These are phyloP conservation scores for Ophiobolus disseminans DNA, from an alignment of 2,329 filamentous ascomycete genomes.

Conservation along the genomic window DNA sequence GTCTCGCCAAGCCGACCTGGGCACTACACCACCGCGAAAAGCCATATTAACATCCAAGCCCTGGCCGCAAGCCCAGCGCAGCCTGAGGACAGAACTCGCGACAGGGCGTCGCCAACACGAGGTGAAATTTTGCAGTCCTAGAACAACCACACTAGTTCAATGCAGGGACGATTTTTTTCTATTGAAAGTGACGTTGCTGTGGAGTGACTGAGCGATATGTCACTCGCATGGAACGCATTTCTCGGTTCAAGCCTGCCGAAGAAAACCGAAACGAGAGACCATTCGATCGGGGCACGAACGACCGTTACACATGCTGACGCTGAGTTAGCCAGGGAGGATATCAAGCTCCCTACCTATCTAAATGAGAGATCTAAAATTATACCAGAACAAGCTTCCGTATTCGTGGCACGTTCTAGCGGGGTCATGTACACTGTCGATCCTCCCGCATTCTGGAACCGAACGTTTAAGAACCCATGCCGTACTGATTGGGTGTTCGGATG, in stretches of 20 bases:
- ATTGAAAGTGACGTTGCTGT: not conserved
- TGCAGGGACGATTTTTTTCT: not conserved
- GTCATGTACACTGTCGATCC: constrained; percentile 1
- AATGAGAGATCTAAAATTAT: constrained; percentile 2
- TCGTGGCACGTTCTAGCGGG: not conserved
- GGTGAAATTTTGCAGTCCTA: not conserved
- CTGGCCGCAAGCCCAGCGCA: constrained; percentile 1
- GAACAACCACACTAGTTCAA: not conserved
- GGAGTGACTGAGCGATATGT: not conserved
- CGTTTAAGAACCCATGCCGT: not conserved
- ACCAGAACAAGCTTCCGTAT: not conserved
- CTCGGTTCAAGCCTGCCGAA: constrained; percentile 4
- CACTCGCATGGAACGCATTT: constrained; percentile 2
- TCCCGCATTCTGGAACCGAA: not conserved
- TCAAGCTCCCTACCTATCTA: not conserved
- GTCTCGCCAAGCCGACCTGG: constrained; percentile 7
- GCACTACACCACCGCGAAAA: not conserved
- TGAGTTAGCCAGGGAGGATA: not conserved
- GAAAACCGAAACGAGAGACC: not conserved
- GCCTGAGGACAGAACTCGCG: not conserved
- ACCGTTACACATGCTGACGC: constrained; percentile 2
- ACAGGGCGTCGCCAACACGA: constrained; percentile 10
- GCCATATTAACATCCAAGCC: constrained; percentile 5
- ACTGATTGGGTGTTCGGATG: not conserved
- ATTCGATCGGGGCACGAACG: not conserved